Conservation (phyloP, 2,329 filamentous ascomycete species). For the Reticulascus tulasneorum region DNA sequence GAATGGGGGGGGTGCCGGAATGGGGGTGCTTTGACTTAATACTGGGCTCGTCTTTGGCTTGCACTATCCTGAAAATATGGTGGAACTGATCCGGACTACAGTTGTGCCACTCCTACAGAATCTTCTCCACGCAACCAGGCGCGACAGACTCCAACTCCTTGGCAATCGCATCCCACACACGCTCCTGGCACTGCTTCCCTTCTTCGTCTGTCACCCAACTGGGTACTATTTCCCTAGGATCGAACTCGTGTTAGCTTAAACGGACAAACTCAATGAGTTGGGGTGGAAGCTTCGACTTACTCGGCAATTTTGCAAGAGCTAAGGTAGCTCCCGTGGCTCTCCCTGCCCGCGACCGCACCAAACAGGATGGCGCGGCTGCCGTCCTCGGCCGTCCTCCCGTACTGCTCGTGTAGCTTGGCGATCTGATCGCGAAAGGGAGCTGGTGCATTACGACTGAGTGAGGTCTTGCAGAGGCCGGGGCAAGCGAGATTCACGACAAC, state of each 20-base stretch:
- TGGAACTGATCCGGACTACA: too few relatives aligned
- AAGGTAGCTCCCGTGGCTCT: constrained; percentile 23
- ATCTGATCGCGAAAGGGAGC: neutral
- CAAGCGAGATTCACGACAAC: constrained; percentile 26
- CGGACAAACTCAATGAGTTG: too few relatives aligned
- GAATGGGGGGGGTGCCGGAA: too few relatives aligned
- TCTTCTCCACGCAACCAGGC: constrained; percentile 25
- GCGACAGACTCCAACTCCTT: constrained; percentile 35
- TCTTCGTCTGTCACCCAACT: too few relatives aligned
- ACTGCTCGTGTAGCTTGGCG: neutral
- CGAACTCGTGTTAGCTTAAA: too few relatives aligned
- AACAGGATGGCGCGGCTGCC: constrained; percentile 23
- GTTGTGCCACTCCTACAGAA: too few relatives aligned
- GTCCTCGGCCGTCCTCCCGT: constrained; percentile 20
- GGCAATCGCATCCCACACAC: constrained; percentile 39
- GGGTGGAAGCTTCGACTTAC: too few relatives aligned
- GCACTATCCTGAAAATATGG: too few relatives aligned
- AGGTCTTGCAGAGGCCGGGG: constrained; percentile 25
- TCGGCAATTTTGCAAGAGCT: constrained; percentile 20
- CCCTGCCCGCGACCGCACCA: constrained; percentile 15
- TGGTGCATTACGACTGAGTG: constrained; percentile 7
- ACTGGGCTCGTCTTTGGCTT: too few relatives aligned
- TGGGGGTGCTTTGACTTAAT: too few relatives aligned
- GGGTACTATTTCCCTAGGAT: too few relatives aligned
- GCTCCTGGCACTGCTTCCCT: constrained; percentile 29